A percentile compares a stretch with the other conserved stretches of the same genome.
Evolutionary conservation across 2,329 filamentous ascomycete species (phyloP).

Genomic region (Fusarium pseudocircinatum): DNA sequence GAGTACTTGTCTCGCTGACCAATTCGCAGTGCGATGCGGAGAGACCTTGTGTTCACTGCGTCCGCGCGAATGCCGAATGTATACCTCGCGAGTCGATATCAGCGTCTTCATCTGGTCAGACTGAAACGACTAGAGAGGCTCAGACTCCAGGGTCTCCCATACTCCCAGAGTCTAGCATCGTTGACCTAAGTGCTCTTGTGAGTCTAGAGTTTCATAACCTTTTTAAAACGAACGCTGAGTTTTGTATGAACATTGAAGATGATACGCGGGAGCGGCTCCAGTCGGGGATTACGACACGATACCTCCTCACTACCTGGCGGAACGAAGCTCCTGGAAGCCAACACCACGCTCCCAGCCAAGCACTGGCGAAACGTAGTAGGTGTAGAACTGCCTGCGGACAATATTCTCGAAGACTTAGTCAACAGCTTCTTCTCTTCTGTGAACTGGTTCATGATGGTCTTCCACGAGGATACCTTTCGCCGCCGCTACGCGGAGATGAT

Average conservation of each 20-base stretch:
- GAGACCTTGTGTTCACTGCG: neutral
- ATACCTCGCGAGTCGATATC: neutral
- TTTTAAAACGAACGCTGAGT: no score
- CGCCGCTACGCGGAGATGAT: rapidly evolving
- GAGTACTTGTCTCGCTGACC: rapidly evolving
- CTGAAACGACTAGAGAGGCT: rapidly evolving
- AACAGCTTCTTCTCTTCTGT: neutral
- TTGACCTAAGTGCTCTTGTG: neutral
- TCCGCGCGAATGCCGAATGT: neutral
- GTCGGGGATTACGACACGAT: neutral
- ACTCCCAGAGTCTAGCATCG: neutral
- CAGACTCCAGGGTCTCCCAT: neutral
- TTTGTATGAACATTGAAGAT: neutral
- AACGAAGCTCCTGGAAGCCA: neutral
- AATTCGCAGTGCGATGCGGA: neutral
- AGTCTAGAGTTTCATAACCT: no score
- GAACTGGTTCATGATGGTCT: neutral
- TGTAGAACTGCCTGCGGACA: rapidly evolving
- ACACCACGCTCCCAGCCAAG: neutral
- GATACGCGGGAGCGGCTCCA: neutral
- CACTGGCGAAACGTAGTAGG: neutral
- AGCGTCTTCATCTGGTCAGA: neutral
- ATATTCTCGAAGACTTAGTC: rapidly evolving
- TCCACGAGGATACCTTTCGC: neutral
- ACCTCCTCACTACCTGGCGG: neutral